Conservation (phyloP, 805 yeast species). For the Candida ipomoeae region DNA sequence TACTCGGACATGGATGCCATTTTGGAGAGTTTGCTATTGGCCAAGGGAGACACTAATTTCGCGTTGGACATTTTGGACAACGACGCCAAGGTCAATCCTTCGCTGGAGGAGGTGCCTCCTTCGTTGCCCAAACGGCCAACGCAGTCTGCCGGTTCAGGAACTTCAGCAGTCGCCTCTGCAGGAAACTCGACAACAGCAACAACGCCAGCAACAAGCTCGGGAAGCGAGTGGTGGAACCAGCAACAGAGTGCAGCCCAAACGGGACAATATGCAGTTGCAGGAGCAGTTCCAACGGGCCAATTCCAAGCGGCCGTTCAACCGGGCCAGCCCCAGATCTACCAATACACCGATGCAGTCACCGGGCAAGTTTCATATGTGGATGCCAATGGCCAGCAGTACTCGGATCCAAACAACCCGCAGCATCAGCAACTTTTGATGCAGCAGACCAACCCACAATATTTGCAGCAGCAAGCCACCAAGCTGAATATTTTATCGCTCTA, state of each 20-base stretch:
- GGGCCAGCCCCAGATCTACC: conserved; percentile 49
- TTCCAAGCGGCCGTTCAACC: conserved; percentile 16
- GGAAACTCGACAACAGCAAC: neutral
- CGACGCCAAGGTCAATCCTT: conserved; percentile 32
- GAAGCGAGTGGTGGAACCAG: conserved; percentile 32
- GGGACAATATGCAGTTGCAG: neutral
- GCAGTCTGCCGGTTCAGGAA: conserved; percentile 7
- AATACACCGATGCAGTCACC: conserved; percentile 67
- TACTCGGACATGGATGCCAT: conserved; percentile 52
- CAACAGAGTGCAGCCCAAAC: neutral
- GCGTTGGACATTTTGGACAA: conserved; percentile 58
- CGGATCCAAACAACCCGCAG: conserved; percentile 20
- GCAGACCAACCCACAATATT: conserved; percentile 25
- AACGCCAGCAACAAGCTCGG: conserved; percentile 20
- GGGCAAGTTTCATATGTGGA: conserved; percentile 67
- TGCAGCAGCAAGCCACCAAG: conserved; percentile 32
- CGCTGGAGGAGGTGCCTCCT: conserved; percentile 45
- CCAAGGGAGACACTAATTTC: conserved; percentile 54
- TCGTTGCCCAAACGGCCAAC: conserved; percentile 39
- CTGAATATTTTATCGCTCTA: conserved; percentile 34
- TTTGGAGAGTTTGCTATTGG: conserved; percentile 57
- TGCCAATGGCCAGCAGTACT: conserved; percentile 56
- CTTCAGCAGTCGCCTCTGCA: conserved; percentile 3
- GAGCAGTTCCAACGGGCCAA: neutral
- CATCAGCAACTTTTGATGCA: conserved; percentile 35